Conservation (phyloP, 805 yeast genomes). For the Candida xyloterini region DNA sequence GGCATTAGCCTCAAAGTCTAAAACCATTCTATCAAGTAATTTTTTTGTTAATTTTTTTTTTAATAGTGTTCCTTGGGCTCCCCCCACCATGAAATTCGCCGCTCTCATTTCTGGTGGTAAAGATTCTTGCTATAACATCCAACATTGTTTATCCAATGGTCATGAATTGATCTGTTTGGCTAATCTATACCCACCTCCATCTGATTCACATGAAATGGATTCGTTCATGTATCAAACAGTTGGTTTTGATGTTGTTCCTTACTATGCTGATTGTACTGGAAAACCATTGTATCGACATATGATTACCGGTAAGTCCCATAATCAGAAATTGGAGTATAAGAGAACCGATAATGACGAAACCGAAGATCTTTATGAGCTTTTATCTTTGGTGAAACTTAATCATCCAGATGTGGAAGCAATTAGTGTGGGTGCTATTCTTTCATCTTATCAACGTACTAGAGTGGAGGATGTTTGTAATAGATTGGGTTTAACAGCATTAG, state of each 20-base stretch:
- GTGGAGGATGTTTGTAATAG: constrained; percentile 88
- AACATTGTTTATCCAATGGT: constrained; percentile 81
- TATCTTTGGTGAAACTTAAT: constrained; percentile 42
- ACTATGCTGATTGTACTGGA: constrained; percentile 66
- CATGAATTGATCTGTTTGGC: constrained; percentile 86
- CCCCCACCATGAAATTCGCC: constrained; percentile 71
- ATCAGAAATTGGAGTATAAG: constrained; percentile 65
- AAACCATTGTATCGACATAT: constrained; percentile 74
- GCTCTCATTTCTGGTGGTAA: constrained; percentile 95
- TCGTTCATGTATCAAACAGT: constrained; percentile 98
- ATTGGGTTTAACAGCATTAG: constrained; percentile 62
- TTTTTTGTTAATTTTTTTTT: neutral
- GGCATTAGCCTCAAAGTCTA: constrained; percentile 18
- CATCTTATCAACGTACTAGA: constrained; percentile 91
- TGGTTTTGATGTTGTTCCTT: constrained; percentile 74
- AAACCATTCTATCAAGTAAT: constrained; percentile 1
- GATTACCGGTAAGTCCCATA: constrained; percentile 61
- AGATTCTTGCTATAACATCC: constrained; percentile 86
- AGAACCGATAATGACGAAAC: constrained; percentile 78
- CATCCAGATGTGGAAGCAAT: constrained; percentile 82
- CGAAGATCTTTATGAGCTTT: constrained; percentile 67
- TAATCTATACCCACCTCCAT: constrained; percentile 63
- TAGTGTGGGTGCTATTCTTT: constrained; percentile 92
- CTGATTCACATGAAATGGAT: constrained; percentile 67
- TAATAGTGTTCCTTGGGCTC: neutral